Evolutionary conservation across 139 green algal species (phyloP).

Genomic region (Chlamydomonas sphaeroides): DNA sequence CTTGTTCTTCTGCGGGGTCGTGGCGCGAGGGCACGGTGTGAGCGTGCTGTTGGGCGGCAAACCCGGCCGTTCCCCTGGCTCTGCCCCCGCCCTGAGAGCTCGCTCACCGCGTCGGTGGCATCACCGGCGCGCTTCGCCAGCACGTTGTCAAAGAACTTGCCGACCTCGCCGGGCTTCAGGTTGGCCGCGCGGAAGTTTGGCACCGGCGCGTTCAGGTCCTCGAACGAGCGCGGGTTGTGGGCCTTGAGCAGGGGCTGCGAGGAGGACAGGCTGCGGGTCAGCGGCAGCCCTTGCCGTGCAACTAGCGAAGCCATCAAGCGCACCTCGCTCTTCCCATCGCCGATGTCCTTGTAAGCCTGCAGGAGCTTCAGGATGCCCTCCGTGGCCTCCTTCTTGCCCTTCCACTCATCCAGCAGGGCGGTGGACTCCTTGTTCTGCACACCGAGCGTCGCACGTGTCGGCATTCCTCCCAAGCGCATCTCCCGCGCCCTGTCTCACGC

Average conservation of each 20-base stretch:
- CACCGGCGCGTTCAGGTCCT: constrained; percentile 66
- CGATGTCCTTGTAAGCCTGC: constrained; percentile 71
- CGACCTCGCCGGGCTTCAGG: constrained; percentile 65
- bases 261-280: not conserved
- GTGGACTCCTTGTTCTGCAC: constrained; percentile 38
- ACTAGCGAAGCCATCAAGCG: not conserved
- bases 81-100: no score
- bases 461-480: no score
- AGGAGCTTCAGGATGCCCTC: constrained; percentile 61
- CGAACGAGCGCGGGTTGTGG: constrained; percentile 72
- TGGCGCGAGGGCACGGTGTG: no score
- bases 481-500: not conserved
- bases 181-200: constrained; percentile 67
- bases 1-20: constrained; percentile 52
- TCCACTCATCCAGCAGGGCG: constrained; percentile 52
- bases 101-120: constrained; percentile 38
- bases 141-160: constrained; percentile 71
- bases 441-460: constrained; percentile 1
- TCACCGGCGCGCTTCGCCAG: constrained; percentile 48
- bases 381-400: constrained; percentile 52
- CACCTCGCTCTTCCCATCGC: constrained; percentile 66
- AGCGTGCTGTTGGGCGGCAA: no score
- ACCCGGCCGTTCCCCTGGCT: no score
- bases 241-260: constrained; percentile 68
- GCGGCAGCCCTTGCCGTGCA: no score